Percentiles rank a stretch among this genome's conserved stretches.
Conservation (phyloP, 176 grass and related monocot species). For the Ampelocalamus luodianensis region DNA sequence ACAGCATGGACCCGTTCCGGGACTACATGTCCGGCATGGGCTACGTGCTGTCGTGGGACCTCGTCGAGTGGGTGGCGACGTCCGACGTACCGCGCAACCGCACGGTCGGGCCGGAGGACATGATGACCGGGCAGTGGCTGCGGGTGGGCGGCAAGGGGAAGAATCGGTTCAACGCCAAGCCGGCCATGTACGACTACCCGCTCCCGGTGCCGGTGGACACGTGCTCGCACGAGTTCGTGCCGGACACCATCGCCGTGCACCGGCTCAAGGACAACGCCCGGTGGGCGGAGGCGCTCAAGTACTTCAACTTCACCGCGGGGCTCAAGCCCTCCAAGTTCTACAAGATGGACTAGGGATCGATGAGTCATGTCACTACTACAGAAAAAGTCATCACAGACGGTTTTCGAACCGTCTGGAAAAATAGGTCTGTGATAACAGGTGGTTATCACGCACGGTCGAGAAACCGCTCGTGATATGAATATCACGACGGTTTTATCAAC, state of each 20-base stretch:
- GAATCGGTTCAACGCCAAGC: constrained; percentile 79
- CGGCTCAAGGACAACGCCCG: constrained; percentile 63
- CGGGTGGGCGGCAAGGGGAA: constrained; percentile 46
- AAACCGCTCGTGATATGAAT: no score
- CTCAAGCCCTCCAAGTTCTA: constrained; percentile 61
- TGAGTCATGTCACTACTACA: no score
- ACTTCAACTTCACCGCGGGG: constrained; percentile 69
- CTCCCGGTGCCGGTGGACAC: constrained; percentile 49
- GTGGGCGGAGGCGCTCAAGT: constrained; percentile 69
- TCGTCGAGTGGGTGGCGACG: constrained; percentile 66
- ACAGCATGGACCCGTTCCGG: constrained; percentile 52
- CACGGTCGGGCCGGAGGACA: constrained; percentile 71
- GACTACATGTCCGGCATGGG: constrained; percentile 88
- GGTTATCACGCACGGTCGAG: no score
- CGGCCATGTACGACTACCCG: constrained; percentile 81
- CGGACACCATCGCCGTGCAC: constrained; percentile 79
- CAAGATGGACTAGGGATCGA: constrained; percentile 35
- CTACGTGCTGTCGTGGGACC: constrained; percentile 83
- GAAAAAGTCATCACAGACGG: no score
- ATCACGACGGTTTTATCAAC: no score
- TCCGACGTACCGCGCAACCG: constrained; percentile 39
- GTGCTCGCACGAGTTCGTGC: constrained; percentile 40
- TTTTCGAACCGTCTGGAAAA: no score
- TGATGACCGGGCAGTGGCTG: constrained; percentile 69
- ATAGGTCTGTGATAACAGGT: no score